A percentile compares a stretch with the other conserved stretches of the same genome.
Conservation (phyloP, 441 rosid genomes). For the Populus trichocarpa region DNA sequence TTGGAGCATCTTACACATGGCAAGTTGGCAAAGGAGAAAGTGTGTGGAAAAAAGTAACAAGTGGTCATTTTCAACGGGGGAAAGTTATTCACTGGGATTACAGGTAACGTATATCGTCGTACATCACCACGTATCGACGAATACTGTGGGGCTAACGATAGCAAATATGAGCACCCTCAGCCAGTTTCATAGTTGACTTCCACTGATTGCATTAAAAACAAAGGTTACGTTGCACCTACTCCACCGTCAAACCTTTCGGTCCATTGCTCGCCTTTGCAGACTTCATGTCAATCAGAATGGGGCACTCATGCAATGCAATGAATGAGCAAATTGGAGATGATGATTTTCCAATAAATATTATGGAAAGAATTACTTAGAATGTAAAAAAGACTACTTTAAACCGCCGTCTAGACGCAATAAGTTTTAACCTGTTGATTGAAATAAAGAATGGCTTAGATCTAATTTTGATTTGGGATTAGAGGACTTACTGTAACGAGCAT, state of each 20-base stretch:
- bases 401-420: no score
- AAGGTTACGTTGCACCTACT: slow-evolving; percentile 50
- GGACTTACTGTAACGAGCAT: slow-evolving; percentile 73
- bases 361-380: not conserved
- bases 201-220: slow-evolving; percentile 45
- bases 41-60: not conserved
- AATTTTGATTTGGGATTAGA: not conserved
- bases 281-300: slow-evolving; percentile 3
- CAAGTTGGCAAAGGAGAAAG: not conserved
- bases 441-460: not conserved
- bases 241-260: slow-evolving; percentile 33
- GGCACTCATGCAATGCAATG: not conserved
- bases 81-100: not conserved
- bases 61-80: slow-evolving; percentile 11
- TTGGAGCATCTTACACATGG: not conserved
- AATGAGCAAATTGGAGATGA: not conserved
- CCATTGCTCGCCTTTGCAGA: slow-evolving; percentile 23
- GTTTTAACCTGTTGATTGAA: not conserved
- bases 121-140: slow-evolving; percentile 19
- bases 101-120: slow-evolving; percentile 7
- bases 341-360: not conserved
- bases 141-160: slow-evolving; percentile 32
- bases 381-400: not conserved
- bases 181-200: slow-evolving; percentile 33
- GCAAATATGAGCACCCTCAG: slow-evolving; percentile 18